These are phyloP conservation scores for Penicillium crustosum DNA, from an alignment of 2,329 filamentous ascomycete species.

Conservation along the genomic window DNA sequence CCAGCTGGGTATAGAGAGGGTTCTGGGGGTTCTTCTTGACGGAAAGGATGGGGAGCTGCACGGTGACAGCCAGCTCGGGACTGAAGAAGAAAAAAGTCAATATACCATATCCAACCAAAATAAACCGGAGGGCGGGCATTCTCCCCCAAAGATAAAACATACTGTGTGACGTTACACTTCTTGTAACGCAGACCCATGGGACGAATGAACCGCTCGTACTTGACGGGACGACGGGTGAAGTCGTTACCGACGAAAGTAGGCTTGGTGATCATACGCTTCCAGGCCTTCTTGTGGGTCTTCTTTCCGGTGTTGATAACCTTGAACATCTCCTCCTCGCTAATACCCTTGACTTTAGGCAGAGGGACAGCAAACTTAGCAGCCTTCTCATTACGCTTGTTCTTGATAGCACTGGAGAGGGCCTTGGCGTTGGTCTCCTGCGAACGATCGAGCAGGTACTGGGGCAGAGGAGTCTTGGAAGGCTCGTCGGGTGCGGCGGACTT, in stretches of 20 bases:
- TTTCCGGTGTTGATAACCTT: conserved; percentile 94
- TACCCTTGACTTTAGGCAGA: conserved; percentile 88
- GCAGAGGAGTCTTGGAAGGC: conserved; percentile 74
- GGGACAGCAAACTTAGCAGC: conserved; percentile 91
- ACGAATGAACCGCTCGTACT: conserved; percentile 68
- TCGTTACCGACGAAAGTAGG: conserved; percentile 88
- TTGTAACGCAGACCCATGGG: conserved; percentile 79
- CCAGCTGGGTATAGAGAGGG: conserved; percentile 87
- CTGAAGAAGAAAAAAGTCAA: conserved; percentile 17
- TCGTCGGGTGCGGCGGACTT: conserved; percentile 78
- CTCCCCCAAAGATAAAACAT: conserved; percentile 17
- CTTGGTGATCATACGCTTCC: conserved; percentile 68
- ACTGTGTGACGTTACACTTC: conserved; percentile 66
- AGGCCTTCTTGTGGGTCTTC: conserved; percentile 83
- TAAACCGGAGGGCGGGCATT: not conserved
- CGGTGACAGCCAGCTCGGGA: conserved; percentile 79
- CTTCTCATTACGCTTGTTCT: conserved; percentile 93
- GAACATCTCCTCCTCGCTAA: conserved; percentile 97
- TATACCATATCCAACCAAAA: conserved; percentile 11
- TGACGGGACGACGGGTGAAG: conserved; percentile 85
- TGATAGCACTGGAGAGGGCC: conserved; percentile 80
- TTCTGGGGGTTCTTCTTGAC: conserved; percentile 87
- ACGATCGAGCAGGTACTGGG: conserved; percentile 92
- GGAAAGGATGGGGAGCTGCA: conserved; percentile 76
- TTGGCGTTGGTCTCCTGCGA: conserved; percentile 66